Conservation (phyloP, 495 filamentous ascomycete genomes). For the Penicillium canescens region DNA sequence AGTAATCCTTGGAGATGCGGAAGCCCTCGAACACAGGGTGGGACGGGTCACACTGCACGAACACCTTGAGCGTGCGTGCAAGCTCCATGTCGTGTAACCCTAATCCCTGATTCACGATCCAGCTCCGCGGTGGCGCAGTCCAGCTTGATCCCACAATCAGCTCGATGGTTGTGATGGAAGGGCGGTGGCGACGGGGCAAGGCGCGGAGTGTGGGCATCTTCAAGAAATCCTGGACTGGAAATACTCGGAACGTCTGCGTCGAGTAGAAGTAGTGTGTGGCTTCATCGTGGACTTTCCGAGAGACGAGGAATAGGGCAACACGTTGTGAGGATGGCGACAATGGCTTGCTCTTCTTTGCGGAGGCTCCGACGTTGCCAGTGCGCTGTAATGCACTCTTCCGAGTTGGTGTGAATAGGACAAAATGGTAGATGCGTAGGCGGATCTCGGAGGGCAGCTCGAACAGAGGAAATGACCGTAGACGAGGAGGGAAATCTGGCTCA, state of each 20-base stretch:
- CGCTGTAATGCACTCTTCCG: conserved; percentile 27
- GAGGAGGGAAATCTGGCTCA: conserved; percentile 11
- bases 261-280: conserved; percentile 75
- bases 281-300: conserved; percentile 66
- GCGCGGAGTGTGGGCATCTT: conserved; percentile 52
- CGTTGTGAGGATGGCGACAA: conserved; percentile 50
- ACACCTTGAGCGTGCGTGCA: conserved; percentile 67
- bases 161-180: conserved; percentile 66
- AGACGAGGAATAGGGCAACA: conserved; percentile 62
- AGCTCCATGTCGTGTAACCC: conserved; percentile 64
- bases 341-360: conserved; percentile 67
- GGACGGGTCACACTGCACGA: conserved; percentile 77
- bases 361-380: conserved; percentile 65
- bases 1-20: conserved; percentile 66
- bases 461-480: conserved; percentile 61
- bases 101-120: conserved; percentile 66
- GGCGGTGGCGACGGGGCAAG: conserved; percentile 61
- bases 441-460: conserved; percentile 78
- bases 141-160: conserved; percentile 81
- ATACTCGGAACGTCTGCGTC: conserved; percentile 73
- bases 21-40: conserved; percentile 73
- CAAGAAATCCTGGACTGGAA: conserved; percentile 69
- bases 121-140: conserved; percentile 70
- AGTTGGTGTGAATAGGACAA: conserved; percentile 55
- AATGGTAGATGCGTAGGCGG: conserved; percentile 67